Evolutionary conservation across 306 rosid genomes (phyloP), one percentile per base, ranked within the genome.

Genomic region (Mimosa bimucronata): DNA sequence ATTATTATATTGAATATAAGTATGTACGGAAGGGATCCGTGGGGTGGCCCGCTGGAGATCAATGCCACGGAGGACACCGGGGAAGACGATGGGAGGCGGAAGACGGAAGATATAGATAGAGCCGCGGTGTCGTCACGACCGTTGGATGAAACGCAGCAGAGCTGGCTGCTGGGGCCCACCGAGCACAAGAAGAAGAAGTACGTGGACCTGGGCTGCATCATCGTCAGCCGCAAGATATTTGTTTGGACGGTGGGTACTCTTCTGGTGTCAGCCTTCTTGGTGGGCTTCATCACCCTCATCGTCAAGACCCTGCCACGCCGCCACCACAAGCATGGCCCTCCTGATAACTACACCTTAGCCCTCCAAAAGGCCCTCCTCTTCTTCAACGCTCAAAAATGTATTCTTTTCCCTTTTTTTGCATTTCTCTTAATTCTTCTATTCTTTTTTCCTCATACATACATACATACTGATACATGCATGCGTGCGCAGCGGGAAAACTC

Each of bases 131-230:
- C 93, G 14, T 91, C 99, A 0, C 93, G 98, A 6, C 98, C 97
- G 0, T 68, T 96, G 8, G 99, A 96, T 15, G 99, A 96, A 87
- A 96, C 99, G 6, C 99, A 96, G 83, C 98, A 96, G 83, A 96
- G 99, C 78, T 96, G 99, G 99, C 84, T 96, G 1, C 87, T 96
- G 7, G 98, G 97, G 0, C 99, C 99, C 1, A 88, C 89, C 1
- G 99, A 93, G 78, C 94, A 96, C 87, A 96, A 96, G 97, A 93
- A 96, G 97, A 96, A 96, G 92, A 96, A 90, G 89, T 93, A 93
- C 61, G 97, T 96, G 1, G 99, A 96, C 87, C 97, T 96, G 1
- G 99, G 99, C 0, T 96, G 98, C 86, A 86, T 96, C 86, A 93
- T 93, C 57, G 99, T 96, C 30, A 90, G 97, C 80, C 98, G 99